Conservation (phyloP, 2,329 filamentous ascomycete species). For the Calonectria pteridis region DNA sequence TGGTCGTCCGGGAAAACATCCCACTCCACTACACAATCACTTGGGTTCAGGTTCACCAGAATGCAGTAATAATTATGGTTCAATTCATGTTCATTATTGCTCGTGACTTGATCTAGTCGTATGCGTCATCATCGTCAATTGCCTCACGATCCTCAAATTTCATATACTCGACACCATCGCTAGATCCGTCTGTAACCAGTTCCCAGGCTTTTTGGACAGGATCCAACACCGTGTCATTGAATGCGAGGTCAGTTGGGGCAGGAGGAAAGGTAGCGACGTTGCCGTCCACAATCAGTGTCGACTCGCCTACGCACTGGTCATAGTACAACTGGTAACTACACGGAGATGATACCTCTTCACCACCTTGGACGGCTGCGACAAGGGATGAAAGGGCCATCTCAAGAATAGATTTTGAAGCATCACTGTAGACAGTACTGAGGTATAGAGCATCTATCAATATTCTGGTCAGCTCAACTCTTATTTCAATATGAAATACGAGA, state of each 20-base stretch:
- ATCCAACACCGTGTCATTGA: slow-evolving; percentile 78
- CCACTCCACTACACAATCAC: neutral
- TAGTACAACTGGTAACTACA: slow-evolving; percentile 68
- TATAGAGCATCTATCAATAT: slow-evolving; percentile 50
- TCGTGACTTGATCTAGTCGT: slow-evolving; percentile 49
- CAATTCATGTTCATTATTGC: slow-evolving; percentile 18
- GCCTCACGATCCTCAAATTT: slow-evolving; percentile 81
- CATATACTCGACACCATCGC: slow-evolving; percentile 72
- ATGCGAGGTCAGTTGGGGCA: slow-evolving; percentile 74
- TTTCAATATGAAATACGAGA: slow-evolving; percentile 10
- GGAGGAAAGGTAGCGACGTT: slow-evolving; percentile 69
- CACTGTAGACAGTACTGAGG: slow-evolving; percentile 52
- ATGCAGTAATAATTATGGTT: slow-evolving; percentile 7
- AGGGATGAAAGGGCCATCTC: slow-evolving; percentile 58
- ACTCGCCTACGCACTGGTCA: slow-evolving; percentile 58
- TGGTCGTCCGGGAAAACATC: neutral
- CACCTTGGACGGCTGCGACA: slow-evolving; percentile 48
- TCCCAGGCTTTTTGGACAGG: slow-evolving; percentile 79
- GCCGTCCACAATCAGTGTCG: slow-evolving; percentile 50
- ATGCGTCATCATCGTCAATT: slow-evolving; percentile 68
- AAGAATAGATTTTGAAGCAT: slow-evolving; percentile 52
- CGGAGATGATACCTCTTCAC: slow-evolving; percentile 42
- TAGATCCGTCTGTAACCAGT: slow-evolving; percentile 66
- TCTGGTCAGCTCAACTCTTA: slow-evolving; percentile 48
- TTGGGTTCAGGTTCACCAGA: neutral